Conservation (phyloP, 169 alveolate species). For the Neospora caninum region DNA sequence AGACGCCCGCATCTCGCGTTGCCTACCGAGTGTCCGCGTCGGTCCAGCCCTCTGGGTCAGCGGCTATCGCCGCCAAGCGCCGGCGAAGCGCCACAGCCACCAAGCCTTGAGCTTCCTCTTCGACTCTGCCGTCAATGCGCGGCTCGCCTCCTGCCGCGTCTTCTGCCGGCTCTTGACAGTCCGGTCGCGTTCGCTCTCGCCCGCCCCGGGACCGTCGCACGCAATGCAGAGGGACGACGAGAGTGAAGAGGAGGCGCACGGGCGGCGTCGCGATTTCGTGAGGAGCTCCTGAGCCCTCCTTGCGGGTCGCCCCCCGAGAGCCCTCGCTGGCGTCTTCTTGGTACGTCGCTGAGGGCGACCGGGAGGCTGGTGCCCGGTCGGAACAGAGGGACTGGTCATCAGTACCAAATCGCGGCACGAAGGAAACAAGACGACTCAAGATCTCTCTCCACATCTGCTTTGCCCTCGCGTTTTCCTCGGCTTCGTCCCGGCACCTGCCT, state of each 20-base stretch:
- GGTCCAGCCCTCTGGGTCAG: not conserved
- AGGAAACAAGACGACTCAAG: not conserved
- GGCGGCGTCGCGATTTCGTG: not conserved
- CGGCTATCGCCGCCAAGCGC: not conserved
- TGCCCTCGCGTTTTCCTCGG: not conserved
- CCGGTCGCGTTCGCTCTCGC: not conserved
- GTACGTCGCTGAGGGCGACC: no score
- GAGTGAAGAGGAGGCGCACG: conserved; percentile 11
- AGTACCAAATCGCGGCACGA: not conserved
- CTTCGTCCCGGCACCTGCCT: not conserved
- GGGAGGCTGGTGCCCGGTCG: no score
- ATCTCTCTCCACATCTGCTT: not conserved
- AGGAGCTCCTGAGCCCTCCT: no score
- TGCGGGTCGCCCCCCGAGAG: no score
- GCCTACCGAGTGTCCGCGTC: not conserved
- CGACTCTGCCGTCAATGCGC: not conserved
- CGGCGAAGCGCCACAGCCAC: conserved; percentile 23
- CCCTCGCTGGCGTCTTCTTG: no score
- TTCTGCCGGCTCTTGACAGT: not conserved
- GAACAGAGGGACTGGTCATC: no score
- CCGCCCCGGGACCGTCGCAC: not conserved
- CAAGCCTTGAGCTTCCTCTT: not conserved
- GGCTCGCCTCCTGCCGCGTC: not conserved
- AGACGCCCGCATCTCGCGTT: not conserved
- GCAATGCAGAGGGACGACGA: conserved; percentile 1